A percentile compares a stretch with the other conserved stretches of the same genome.
phyloP scores from a whole-genome alignment of 2,329 filamentous ascomycete species.

The Phialophora chinensis region DNA sequence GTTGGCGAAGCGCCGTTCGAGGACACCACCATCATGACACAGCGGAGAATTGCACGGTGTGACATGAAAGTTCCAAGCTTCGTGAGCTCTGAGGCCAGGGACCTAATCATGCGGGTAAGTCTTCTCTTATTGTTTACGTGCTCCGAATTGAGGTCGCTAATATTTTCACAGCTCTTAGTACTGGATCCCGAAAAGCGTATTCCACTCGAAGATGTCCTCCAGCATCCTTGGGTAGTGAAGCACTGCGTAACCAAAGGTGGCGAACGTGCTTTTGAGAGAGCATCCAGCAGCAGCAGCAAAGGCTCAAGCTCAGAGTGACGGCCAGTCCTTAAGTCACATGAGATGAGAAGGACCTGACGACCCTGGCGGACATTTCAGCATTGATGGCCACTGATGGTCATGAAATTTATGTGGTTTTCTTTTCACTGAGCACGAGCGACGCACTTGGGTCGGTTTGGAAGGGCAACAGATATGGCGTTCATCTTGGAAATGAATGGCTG shows the following conservation, averaged over 20 bases:
- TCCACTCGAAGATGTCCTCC: constrained; percentile 83
- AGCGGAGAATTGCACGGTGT: constrained; percentile 81
- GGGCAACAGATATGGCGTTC: constrained; percentile 2
- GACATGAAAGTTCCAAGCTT: constrained; percentile 94
- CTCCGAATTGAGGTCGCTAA: constrained; percentile 35
- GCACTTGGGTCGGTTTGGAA: neutral
- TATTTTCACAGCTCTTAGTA: constrained; percentile 71
- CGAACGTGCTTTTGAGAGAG: constrained; percentile 33
- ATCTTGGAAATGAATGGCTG: neutral
- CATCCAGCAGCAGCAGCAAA: constrained; percentile 21
- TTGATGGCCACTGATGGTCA: neutral
- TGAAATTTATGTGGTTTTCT: constrained; percentile 22
- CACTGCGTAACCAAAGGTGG: constrained; percentile 64
- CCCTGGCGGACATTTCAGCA: neutral
- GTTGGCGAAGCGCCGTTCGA: constrained; percentile 97
- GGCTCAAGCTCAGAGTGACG: constrained; percentile 18
- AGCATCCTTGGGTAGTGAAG: constrained; percentile 96
- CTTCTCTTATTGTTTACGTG: neutral
- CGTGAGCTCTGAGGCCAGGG: constrained; percentile 85
- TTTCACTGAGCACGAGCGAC: constrained; percentile 9
- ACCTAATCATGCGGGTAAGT: constrained; percentile 87
- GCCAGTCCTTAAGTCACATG: neutral
- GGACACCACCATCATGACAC: constrained; percentile 92
- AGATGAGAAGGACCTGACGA: neutral
- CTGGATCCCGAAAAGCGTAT: constrained; percentile 94